Evolutionary conservation across 306 rosid genomes (phyloP), one percentile per base, ranked within the genome.

Genomic region (Lupinus albus): DNA sequence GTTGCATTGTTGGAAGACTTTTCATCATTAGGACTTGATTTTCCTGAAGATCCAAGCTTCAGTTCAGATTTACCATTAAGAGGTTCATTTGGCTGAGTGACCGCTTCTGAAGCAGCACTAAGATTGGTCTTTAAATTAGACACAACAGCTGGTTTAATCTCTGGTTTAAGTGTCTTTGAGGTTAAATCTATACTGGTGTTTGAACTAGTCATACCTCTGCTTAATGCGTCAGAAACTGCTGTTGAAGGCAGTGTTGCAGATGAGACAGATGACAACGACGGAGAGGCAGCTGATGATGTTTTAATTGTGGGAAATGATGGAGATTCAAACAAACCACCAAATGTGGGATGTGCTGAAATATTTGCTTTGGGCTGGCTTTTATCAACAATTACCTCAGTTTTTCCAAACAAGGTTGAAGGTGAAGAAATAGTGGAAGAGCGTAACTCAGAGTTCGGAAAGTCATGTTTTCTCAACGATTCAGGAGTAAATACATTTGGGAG

Each of bases 361-460:
- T 71, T 78, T 58, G 73, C 84, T 64, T 72, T 69, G 18, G 76
- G 70, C 77, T 62, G 79, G 58, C 70, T 84, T 72, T 76, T 80
- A 72, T 45, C 74, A 67, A 21, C 50, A 67, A 61, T 64, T 41
- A 54, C 62, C 53, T 75, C 77, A 1, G 71, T 50, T 35, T 76
- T 67, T 66, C 69, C 81, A 41, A 59, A 39, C 41, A 53, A 39
- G 16, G 52, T 55, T 14, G 81, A 46, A 14, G 72, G 42, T 30
- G 50, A 61, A 59, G 80, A 56, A 72, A 65, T 64, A 73, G 78
- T 49, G 38, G 83, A 38, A 1, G 81, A 15, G 61, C 39, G 64
- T 33, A 57, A 64, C 70, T 48, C 74, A 53, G 82, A 67, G 59
- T 74, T 49, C 5, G 83, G 46, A 50, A 78, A 30, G 33, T 61